Base-by-base conservation (phyloP, 371 early-diverging fungal species). In the Mortierella sp. region DNA sequence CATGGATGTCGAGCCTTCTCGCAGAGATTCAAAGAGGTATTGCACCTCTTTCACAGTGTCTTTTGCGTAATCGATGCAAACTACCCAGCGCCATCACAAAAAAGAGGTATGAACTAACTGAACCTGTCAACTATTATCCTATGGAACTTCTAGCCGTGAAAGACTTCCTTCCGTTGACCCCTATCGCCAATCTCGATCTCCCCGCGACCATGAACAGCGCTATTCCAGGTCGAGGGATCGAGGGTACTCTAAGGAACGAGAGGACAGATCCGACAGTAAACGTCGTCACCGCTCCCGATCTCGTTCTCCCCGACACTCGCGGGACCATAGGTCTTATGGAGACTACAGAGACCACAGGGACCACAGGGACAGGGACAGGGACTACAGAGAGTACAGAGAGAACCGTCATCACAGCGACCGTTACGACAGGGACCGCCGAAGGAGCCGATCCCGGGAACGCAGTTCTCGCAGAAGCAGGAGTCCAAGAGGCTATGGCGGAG, bases 271-370 rank as follows among this genome's bases (percentile, higher is more conserved):
- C 46, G 64, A 74, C 61, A 81, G 84, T 46, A 81, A 87, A 43
- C 88, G 86, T 37, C 83, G 78, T 73, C 87, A 80, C 21, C 89
- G 87, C 57, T 86, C 86, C 5, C 76, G 83, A 11, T 91, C 90
- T 16, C 81, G 89, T 69, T 88, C 91, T 54, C 91, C 87, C 48
- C 86, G 92, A 46, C 90, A 89, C 43, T 90, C 84, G 26, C 82
- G 83, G 64, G 86, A 87, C 71, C 90, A 91, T 55, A 82, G 91
- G 73, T 88, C 89, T 48, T 89, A 88, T 73, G 86, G 88, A 67
- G 88, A 88, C 71, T 89, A 86, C 37, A 83, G 83, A 64, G 86
- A 87, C 71, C 89, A 91, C 46, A 73, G 82, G 61, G 83, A 88
- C 72, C 72, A 83, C 71, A 77, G 89, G 71, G 84, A 81, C 72